Conservation (phyloP, 352 stramenopile genomes). For the Phytophthora citricola region DNA sequence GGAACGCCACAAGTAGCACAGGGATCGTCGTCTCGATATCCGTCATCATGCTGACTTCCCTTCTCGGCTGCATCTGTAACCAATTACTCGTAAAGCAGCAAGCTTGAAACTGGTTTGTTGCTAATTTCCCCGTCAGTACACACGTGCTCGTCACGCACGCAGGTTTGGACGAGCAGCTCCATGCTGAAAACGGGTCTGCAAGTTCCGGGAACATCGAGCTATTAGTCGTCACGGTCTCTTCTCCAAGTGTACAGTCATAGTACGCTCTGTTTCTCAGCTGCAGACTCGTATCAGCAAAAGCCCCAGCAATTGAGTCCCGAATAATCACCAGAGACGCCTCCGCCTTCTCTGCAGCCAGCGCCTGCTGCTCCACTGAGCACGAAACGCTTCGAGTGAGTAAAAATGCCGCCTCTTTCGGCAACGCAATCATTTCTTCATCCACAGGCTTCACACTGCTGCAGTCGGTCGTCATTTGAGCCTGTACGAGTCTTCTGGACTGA, state of each 20-base stretch:
- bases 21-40: slow-evolving; percentile 31
- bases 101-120: slow-evolving; percentile 37
- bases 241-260: slow-evolving; percentile 62
- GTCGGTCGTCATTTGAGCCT: slow-evolving; percentile 22
- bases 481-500: slow-evolving; percentile 27
- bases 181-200: slow-evolving; percentile 27
- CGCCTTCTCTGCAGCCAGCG: slow-evolving; percentile 39
- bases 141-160: slow-evolving; percentile 49
- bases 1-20: slow-evolving; percentile 48
- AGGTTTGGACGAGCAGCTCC: slow-evolving; percentile 30
- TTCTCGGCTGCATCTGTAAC: slow-evolving; percentile 42
- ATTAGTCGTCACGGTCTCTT: slow-evolving; percentile 43
- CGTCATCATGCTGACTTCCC: not conserved
- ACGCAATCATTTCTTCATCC: slow-evolving; percentile 2
- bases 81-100: slow-evolving; percentile 62
- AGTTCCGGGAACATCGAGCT: slow-evolving; percentile 45
- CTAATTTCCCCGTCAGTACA: slow-evolving; percentile 34
- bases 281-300: slow-evolving; percentile 31
- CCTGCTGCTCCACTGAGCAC: slow-evolving; percentile 64
- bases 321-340: slow-evolving; percentile 55
- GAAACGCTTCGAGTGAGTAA: slow-evolving; percentile 52
- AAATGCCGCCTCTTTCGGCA: slow-evolving; percentile 31
- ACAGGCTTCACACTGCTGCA: slow-evolving; percentile 16
- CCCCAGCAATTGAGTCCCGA: slow-evolving; percentile 55
- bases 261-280: slow-evolving; percentile 19